phyloP scores from a whole-genome alignment of 352 stramenopile genomes.

The Pythium grandisporangium region DNA sequence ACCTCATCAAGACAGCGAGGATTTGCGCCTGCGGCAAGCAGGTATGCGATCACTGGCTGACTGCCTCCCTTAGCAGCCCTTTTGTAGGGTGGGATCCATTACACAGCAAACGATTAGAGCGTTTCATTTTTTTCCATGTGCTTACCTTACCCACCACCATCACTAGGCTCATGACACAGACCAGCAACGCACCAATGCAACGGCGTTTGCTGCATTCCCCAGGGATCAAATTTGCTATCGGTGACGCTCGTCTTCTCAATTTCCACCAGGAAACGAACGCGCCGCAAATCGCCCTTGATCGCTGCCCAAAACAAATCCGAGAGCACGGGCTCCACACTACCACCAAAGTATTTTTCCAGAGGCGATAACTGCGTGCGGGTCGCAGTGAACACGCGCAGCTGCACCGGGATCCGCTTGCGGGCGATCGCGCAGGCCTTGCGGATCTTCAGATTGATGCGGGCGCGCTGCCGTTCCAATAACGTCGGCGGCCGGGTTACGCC shows the following conservation, averaged over 20 bases:
- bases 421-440: conserved; percentile 37
- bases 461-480: conserved; percentile 44
- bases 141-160: too few relatives aligned
- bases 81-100: neutral
- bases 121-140: too few relatives aligned
- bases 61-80: conserved; percentile 65
- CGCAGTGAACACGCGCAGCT: conserved; percentile 57
- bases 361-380: conserved; percentile 33
- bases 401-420: conserved; percentile 48
- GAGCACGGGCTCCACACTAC: conserved; percentile 36
- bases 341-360: conserved; percentile 59
- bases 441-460: conserved; percentile 45
- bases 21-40: conserved; percentile 37
- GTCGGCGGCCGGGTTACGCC: conserved; percentile 5
- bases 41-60: conserved; percentile 35
- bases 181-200: conserved; percentile 65
- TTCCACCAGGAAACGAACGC: conserved; percentile 49
- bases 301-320: conserved; percentile 65
- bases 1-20: conserved; percentile 45
- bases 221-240: conserved; percentile 49
- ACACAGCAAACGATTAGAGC: too few relatives aligned
- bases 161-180: too few relatives aligned
- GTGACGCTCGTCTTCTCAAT: conserved; percentile 34
- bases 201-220: conserved; percentile 64
- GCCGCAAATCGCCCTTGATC: conserved; percentile 47